These are phyloP conservation scores for Penicillium sp. DNA, from an alignment of 2,329 filamentous ascomycete species.

Conservation along the genomic window DNA sequence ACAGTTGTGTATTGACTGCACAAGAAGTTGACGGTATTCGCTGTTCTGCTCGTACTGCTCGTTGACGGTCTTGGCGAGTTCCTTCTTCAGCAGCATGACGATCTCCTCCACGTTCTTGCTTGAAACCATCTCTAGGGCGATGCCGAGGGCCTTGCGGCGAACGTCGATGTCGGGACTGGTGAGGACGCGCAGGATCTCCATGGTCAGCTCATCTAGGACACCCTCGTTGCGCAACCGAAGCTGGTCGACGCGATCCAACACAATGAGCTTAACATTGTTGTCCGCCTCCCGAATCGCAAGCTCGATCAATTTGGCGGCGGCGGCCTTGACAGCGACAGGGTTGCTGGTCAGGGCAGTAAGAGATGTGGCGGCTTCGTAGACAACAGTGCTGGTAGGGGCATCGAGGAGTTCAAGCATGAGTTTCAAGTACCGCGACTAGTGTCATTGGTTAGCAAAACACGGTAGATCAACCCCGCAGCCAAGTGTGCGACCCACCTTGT, in stretches of 20 bases:
- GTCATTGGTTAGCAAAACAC: slow-evolving; percentile 29
- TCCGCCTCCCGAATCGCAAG: slow-evolving; percentile 96
- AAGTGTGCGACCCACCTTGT: slow-evolving; percentile 66
- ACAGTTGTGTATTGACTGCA: slow-evolving; percentile 96
- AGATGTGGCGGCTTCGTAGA: slow-evolving; percentile 96
- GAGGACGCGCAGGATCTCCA: slow-evolving; percentile 94
- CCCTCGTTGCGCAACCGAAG: slow-evolving; percentile 85
- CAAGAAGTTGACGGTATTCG: slow-evolving; percentile 91
- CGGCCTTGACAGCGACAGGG: slow-evolving; percentile 95
- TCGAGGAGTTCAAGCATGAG: slow-evolving; percentile 97
- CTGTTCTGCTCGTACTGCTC: slow-evolving; percentile 97
- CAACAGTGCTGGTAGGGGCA: slow-evolving; percentile 87
- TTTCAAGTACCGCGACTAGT: slow-evolving; percentile 80
- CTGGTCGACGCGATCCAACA: slow-evolving; percentile 89
- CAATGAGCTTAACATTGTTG: slow-evolving; percentile 99
- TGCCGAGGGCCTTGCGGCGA: slow-evolving; percentile 82
- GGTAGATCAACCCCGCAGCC: neutral
- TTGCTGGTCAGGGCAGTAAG: slow-evolving; percentile 93
- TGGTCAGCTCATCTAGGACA: slow-evolving; percentile 87
- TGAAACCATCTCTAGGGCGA: slow-evolving; percentile 96
- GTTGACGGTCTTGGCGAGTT: slow-evolving; percentile 94
- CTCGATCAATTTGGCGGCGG: slow-evolving; percentile 94
- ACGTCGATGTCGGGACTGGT: slow-evolving; percentile 97
- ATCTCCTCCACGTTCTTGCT: slow-evolving; percentile 99
- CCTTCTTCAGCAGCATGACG: slow-evolving; percentile 93